Base-by-base conservation (phyloP, 2,329 filamentous ascomycete genomes). In the Cladophialophora immunda region DNA sequence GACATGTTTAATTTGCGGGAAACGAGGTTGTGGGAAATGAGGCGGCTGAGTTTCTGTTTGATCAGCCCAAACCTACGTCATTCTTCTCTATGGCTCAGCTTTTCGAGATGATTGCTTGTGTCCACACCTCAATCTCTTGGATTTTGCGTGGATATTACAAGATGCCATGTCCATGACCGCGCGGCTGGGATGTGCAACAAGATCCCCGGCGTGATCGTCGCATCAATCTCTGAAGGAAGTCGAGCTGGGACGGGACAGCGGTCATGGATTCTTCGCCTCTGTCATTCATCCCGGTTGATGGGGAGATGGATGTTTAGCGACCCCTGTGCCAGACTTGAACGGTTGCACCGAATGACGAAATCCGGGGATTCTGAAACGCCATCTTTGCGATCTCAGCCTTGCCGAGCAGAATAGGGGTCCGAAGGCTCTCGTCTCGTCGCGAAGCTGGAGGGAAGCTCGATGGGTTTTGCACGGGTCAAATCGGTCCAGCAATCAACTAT, bases 1-100 rank as follows among this genome's bases (percentile, higher is more conserved):
- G 45, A 50, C 45, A 50, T 50, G 6, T 53, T 53, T 61, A 61
- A 61, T 61, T 61, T 61, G 58, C n/a, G 45, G 41, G 45, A 53
- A 32, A 53, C 30, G 58, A 52, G 41, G 29, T 29, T 53, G 8
- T 22, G 8, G 57, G 38, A 41, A 25, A 59, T 32, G 27, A 60
- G 29, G 58, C 41, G 58, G 17, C 2, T 32, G 45, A 27, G 22
- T 30, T 17, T 27, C 15, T 36, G 58, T 52, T 61, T 53, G 45
- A 61, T 41, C 19, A 19, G n/a, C 9, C 11, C 13, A 45, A 30
- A 15, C 52, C 15, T 38, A 25, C 58, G 58, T 61, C 58, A 61
- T 61, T 53, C n/a, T n/a, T 22, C 27, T 8, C 32, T 34, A 11
- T 11, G 6, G 11, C 25, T 55, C 60, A 62, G 60, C 60, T n/a